Conservation (phyloP, 768 basidiomycete species). For the Lepiota brunneoincarnata region DNA sequence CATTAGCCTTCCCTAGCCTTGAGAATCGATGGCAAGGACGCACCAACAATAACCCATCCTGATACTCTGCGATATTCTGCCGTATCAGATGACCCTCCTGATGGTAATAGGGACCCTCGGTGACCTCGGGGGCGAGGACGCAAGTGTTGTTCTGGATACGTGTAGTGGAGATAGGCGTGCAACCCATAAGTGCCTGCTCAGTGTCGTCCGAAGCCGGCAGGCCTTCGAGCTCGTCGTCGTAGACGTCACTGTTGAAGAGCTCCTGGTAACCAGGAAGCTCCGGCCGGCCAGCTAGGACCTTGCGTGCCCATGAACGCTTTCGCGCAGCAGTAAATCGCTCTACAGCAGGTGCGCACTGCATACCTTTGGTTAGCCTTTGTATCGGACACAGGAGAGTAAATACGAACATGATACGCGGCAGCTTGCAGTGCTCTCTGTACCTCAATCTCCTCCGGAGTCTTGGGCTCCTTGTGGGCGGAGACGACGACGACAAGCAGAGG, state of each 20-base stretch:
- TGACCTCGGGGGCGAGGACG: conserved; percentile 50
- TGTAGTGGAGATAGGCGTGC: conserved; percentile 43
- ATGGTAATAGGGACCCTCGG: conserved; percentile 57
- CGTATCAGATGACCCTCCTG: conserved; percentile 45
- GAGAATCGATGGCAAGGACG: conserved; percentile 13
- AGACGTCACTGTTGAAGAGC: conserved; percentile 38
- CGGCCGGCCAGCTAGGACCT: conserved; percentile 38
- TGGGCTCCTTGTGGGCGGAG: conserved; percentile 41
- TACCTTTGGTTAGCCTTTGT: not conserved
- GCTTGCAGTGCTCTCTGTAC: conserved; percentile 47
- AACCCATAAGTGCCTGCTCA: conserved; percentile 38
- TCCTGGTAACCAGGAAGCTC: conserved; percentile 37
- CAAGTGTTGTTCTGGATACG: conserved; percentile 54
- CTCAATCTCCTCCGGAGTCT: conserved; percentile 43
- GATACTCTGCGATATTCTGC: conserved; percentile 53
- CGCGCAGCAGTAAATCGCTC: conserved; percentile 49
- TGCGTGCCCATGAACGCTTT: conserved; percentile 45
- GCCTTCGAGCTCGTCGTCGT: conserved; percentile 26
- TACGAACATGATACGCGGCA: conserved; percentile 49
- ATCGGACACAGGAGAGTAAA: not conserved
- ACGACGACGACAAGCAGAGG: conserved; percentile 21
- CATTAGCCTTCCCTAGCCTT: not conserved
- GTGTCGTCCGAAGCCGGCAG: conserved; percentile 17
- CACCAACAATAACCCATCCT: conserved; percentile 47
- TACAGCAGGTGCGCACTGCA: conserved; percentile 50